Evolutionary conservation across 1,139 yeast genomes (phyloP), one percentile per base, ranked within the genome.

Genomic region (Pichia sp.): DNA sequence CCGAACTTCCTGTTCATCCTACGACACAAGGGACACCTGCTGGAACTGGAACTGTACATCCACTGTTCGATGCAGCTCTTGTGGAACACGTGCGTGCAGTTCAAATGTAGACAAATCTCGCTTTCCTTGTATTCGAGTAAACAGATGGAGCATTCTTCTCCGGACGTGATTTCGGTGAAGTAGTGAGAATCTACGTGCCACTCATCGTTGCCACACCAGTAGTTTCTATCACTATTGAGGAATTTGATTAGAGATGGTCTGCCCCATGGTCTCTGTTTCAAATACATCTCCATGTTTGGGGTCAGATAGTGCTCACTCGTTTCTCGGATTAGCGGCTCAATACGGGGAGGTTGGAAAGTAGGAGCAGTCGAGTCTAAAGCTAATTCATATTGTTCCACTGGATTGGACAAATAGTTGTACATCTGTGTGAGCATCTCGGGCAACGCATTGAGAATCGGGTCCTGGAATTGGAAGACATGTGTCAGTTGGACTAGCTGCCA

Each of bases 11-110:
- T 21, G 21, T 34, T 45, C 22, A 22, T n/a, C 3, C 72, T 68
- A 30, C 85, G 69, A 58, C 85, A 80, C 47, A 80, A 64, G 3
- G 86, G 86, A 62, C 85, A 80, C 13, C 75, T 73, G 59, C 80
- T 80, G 54, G 79, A 74, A 25, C 74, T 73, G 2, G 50, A 47
- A 16, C 36, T 31, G 13, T 31, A 31, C 18, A 80, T 68, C 85
- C 85, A 80, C 54, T 74, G 74, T 58, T 80, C 85, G 48, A 80
- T 74, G 60, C 85, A 80, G 2, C 68, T 74, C 44, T 64, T 64
- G 63, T 81, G 85, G 64, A 78, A 80, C 30, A 67, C 57, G 60
- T 80, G 85, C 4, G 66, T 62, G 60, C 85, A 80, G 7, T 61
- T 53, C 42, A 81, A 66, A 50, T 66, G 63, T 41, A 85, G 70